Evolutionary conservation across 139 green algal species (phyloP).

Genomic region (Ulvella scutata): DNA sequence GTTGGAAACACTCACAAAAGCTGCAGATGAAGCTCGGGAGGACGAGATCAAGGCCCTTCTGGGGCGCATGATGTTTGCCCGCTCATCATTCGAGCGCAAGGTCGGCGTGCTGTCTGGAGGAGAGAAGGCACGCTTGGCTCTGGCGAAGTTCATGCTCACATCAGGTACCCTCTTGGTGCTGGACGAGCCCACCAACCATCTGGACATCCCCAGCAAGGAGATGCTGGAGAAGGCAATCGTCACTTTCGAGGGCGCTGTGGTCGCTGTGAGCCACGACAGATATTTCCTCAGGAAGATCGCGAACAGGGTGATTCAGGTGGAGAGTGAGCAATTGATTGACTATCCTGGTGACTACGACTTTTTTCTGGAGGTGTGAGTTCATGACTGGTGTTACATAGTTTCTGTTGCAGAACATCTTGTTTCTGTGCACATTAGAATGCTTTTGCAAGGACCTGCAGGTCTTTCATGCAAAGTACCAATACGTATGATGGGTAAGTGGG

Average conservation of each 20-base stretch:
- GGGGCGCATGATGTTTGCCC: conserved; percentile 85
- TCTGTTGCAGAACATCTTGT: not conserved
- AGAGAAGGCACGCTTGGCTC: conserved; percentile 85
- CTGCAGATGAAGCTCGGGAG: conserved; percentile 40
- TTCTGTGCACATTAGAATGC: not conserved
- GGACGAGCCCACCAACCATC: conserved; percentile 97
- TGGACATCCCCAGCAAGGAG: conserved; percentile 99
- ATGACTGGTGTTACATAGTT: not conserved
- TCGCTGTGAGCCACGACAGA: conserved; percentile 91
- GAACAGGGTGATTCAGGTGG: conserved; percentile 75
- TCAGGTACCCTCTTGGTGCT: conserved; percentile 77
- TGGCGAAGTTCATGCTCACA: conserved; percentile 99
- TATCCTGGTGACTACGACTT: conserved; percentile 89
- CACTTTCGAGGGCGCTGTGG: conserved; percentile 79
- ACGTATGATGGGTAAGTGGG: conserved; percentile 25
- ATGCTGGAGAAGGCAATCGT: conserved; percentile 88
- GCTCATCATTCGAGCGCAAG: conserved; percentile 79
- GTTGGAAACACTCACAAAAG: conserved; percentile 66
- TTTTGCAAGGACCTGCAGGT: conserved; percentile 28
- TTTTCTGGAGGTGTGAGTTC: conserved; percentile 44
- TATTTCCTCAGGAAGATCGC: conserved; percentile 94
- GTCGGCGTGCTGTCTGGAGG: conserved; percentile 63
- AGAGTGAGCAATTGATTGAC: conserved; percentile 57
- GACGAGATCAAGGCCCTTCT: conserved; percentile 90
- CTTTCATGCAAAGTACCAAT: conserved; percentile 33